Percentiles rank a stretch among this genome's conserved stretches.
phyloP scores from a whole-genome alignment of 78 protist genomes.

The Diacronema lutheri region DNA sequence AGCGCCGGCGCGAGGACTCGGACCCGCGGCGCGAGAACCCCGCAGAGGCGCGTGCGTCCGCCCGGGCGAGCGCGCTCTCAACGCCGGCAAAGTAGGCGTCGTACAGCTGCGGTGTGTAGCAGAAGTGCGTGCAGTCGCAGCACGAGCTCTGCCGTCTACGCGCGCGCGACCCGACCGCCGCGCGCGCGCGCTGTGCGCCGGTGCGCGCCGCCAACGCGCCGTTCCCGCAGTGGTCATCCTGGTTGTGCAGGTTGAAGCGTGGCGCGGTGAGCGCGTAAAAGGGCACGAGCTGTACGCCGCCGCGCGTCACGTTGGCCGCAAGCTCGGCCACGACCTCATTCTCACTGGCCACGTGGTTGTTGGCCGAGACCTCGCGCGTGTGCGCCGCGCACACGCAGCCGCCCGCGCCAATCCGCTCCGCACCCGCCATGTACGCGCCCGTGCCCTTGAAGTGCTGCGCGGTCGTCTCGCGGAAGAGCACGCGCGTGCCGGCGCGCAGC shows the following conservation, averaged over 20 bases:
- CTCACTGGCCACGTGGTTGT: background rate
- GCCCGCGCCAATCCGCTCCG: background rate
- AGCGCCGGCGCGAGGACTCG: too few species aligned
- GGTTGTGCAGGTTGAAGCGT: background rate
- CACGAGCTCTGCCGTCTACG: background rate
- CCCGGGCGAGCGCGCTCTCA: background rate
- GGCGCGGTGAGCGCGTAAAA: background rate
- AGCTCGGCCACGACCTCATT: background rate
- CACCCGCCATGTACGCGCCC: background rate
- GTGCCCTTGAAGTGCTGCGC: background rate
- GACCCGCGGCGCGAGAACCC: too few species aligned
- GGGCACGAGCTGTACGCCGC: background rate
- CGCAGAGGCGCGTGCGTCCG: too few species aligned
- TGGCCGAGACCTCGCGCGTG: background rate
- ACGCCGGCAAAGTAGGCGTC: background rate
- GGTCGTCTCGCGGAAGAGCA: background rate
- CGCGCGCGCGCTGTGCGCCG: too few species aligned
- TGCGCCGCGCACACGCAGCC: background rate
- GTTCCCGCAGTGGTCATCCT: too few species aligned
- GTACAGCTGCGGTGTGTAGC: background rate
- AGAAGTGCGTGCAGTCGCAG: slow-evolving; percentile 12
- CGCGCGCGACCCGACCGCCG: too few species aligned
- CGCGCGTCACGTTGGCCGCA: background rate
- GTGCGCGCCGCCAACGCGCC: too few species aligned
- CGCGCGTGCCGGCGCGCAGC: too few species aligned